Evolutionary conservation across 306 rosid genomes (phyloP), one percentile per base, ranked within the genome.

Genomic region (Echinosophora koreensis): DNA sequence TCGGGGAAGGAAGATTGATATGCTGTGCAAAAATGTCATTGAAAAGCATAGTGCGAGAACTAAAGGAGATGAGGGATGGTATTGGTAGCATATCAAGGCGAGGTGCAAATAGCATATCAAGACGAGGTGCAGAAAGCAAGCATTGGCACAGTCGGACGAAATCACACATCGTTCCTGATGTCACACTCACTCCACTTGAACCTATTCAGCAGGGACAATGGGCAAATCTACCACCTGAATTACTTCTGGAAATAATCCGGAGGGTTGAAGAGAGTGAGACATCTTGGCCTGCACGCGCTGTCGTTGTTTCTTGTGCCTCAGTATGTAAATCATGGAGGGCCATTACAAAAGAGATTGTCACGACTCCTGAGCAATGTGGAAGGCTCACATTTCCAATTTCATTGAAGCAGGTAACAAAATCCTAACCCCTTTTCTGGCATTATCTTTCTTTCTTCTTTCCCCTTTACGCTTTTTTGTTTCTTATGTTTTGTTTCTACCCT

Each of bases 341-440:
- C 3, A 73, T 89, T 60, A 86, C 90, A 0, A 85, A 77, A 69
- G 97, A 94, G 86, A 87, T 91, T 37, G 93, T 90, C 42, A 84
- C 84, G 83, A 87, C 92, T 77, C 98, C 94, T 8, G 97, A 94
- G 83, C 90, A 84, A 77, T 91, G 92, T 37, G 97, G 94, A 82
- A 85, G 89, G 86, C 77, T 94, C 68, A 94, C 96, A 30, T 91
- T 95, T 82, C 97, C 98, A 22, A 89, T 90, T 82, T 95, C 98
- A 15, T 74, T 95, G 86, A 95, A 95, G 84, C 98, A 95, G 93
- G 98, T 94, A 77, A 66, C 46, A 51, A 30, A 55, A 61, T 64
- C 47, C 17, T 28, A 27, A 15, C 63, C 75, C 47, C 5, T 22
- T 80, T 32, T 41, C 4, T 17, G 32, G 18, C 64, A 22, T 42